Percentiles rank a stretch among this genome's conserved stretches.
phyloP scores from a whole-genome alignment of 2,329 filamentous ascomycete genomes.

The Coniochaeta hoffmannii region DNA sequence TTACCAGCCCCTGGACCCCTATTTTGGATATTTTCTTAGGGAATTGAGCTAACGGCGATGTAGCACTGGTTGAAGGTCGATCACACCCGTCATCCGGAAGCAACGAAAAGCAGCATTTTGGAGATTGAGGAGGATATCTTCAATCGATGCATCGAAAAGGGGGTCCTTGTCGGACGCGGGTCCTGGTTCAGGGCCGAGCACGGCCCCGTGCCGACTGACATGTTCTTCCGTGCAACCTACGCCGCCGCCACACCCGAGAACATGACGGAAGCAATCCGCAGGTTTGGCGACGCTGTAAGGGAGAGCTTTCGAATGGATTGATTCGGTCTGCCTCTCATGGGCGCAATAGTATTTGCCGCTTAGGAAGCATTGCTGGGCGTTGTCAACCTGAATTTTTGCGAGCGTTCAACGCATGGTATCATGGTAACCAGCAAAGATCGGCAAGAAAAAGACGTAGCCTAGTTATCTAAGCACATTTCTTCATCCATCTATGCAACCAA shows the following conservation, averaged over 20 bases:
- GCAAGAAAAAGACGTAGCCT: too few relatives aligned
- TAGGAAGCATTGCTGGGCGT: neutral
- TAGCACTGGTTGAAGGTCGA: conserved; percentile 69
- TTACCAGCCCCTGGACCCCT: neutral
- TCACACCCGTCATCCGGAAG: conserved; percentile 57
- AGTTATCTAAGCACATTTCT: too few relatives aligned
- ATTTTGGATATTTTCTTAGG: neutral
- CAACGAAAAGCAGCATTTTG: conserved; percentile 42
- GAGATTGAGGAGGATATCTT: conserved; percentile 86
- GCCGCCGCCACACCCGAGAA: conserved; percentile 67
- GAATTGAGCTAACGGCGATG: neutral
- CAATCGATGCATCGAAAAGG: conserved; percentile 63
- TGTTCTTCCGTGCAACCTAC: conserved; percentile 89
- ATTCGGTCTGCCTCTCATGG: neutral
- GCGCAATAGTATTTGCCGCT: too few relatives aligned
- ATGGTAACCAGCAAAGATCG: too few relatives aligned
- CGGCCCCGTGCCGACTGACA: conserved; percentile 47
- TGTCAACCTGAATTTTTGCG: too few relatives aligned
- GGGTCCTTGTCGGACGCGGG: conserved; percentile 75
- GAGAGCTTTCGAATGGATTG: conserved; percentile 35
- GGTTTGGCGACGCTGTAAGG: conserved; percentile 70
- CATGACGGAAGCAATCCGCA: conserved; percentile 63
- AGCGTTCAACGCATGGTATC: too few relatives aligned
- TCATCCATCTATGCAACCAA: too few relatives aligned
- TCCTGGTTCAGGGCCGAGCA: conserved; percentile 86